Base-by-base conservation (phyloP, 352 stramenopile genomes). In the Thalassiosira ordinaria region DNA sequence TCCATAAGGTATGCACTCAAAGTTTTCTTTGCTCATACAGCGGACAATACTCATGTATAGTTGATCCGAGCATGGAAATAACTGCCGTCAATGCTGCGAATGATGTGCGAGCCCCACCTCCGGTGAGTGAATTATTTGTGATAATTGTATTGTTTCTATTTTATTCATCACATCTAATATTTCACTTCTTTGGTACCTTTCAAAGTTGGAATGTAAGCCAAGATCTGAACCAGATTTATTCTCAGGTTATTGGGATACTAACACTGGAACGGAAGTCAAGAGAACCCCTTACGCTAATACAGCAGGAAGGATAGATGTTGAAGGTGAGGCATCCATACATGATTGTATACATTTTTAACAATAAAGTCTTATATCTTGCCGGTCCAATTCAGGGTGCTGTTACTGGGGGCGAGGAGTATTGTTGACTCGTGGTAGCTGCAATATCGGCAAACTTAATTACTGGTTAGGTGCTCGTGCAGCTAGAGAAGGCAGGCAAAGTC, bases 381-480 rank as follows among this genome's bases (percentile, higher is more conserved):
- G n/a, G n/a, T n/a, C n/a, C n/a, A n/a, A n/a, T n/a, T n/a, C n/a
- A 64, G 68, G 75, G 18, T 84, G 75, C 35, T 84, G 75, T 35
- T 84, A 51, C 14, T 84, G 75, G 75, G 75, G 75, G 13, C 39
- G 75, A 41, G 75, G 75, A 26, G 65, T 64, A 18, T 46, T 82
- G 24, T 56, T 31, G 0, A 64, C 55, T 60, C 63, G 44, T 13
- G 68, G 68, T 26, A 41, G 18, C 11, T 82, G 74, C 55, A 84
- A 80, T 35, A 70, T 79, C 31, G 75, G 75, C 27, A 80, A 74
- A 35, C 67, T 84, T 13, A 82, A 82, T 56, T 82, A 82, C 56
- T 82, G 57, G 16, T 44, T 76, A 14, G 67, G 67, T 6, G 37
- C 65, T 35, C 31, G 49, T 37, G 67, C 67, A 27, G 53, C 53